These are phyloP conservation scores for Suhomyces atakaporum DNA, from an alignment of 1,139 yeast species.

Conservation along the genomic window DNA sequence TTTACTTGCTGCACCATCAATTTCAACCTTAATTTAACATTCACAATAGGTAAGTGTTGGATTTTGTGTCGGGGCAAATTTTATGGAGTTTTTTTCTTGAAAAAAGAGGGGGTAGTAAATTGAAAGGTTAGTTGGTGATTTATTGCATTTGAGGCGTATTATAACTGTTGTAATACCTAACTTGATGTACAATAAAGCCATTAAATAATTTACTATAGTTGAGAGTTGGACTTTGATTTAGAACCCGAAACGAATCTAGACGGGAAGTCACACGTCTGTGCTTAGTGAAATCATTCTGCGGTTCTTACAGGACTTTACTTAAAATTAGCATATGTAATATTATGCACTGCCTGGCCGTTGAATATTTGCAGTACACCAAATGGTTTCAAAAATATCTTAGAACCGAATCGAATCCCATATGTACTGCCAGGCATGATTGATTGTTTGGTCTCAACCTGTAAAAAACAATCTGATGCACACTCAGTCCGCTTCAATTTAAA, in stretches of 20 bases:
- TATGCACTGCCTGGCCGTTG: not conserved
- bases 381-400: not conserved
- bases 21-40: not conserved
- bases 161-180: too few relatives aligned
- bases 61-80: not conserved
- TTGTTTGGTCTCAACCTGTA: not conserved
- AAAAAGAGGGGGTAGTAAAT: too few relatives aligned
- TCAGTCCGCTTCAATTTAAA: not conserved
- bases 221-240: too few relatives aligned
- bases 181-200: too few relatives aligned
- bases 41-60: slow-evolving; percentile 1
- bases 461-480: not conserved
- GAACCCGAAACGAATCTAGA: too few relatives aligned
- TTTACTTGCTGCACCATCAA: slow-evolving; percentile 1
- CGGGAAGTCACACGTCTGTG: too few relatives aligned
- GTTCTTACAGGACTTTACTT: too few relatives aligned
- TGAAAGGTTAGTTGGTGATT: too few relatives aligned
- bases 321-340: too few relatives aligned
- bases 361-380: not conserved
- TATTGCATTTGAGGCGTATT: not conserved
- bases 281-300: too few relatives aligned
- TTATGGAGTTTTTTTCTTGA: too few relatives aligned
- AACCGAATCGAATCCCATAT: not conserved
- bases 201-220: too few relatives aligned
- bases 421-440: not conserved